A percentile compares a stretch with the other conserved stretches of the same genome.
Evolutionary conservation across 768 basidiomycete species (phyloP).

Genomic region (Psilocybe cubensis): DNA sequence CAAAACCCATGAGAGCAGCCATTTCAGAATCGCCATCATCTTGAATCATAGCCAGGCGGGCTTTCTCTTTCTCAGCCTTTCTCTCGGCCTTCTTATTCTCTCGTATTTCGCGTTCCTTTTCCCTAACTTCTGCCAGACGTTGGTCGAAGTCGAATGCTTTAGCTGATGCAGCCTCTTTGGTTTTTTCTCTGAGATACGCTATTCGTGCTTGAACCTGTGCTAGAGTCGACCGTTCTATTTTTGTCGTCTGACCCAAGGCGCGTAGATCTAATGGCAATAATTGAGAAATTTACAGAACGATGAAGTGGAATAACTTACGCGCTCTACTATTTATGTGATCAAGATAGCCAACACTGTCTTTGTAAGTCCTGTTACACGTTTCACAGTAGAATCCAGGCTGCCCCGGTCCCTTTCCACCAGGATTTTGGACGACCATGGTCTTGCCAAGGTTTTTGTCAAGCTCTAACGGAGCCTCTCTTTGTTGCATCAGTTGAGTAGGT

Average conservation of each 20-base stretch:
- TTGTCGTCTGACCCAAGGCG: slow-evolving; percentile 93
- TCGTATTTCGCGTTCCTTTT: slow-evolving; percentile 67
- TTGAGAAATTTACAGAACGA: not conserved
- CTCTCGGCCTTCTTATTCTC: slow-evolving; percentile 79
- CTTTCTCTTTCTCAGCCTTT: slow-evolving; percentile 76
- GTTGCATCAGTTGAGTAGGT: slow-evolving; percentile 92
- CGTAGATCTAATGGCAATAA: slow-evolving; percentile 70
- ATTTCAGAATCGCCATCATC: slow-evolving; percentile 66
- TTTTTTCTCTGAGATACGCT: slow-evolving; percentile 83
- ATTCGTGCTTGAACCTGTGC: slow-evolving; percentile 93
- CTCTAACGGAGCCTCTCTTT: slow-evolving; percentile 81
- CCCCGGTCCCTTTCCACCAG: slow-evolving; percentile 81
- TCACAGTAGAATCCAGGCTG: slow-evolving; percentile 96
- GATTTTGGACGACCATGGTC: slow-evolving; percentile 91
- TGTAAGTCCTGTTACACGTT: slow-evolving; percentile 87
- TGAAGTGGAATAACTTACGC: slow-evolving; percentile 61
- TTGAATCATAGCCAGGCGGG: slow-evolving; percentile 66
- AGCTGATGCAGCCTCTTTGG: slow-evolving; percentile 77
- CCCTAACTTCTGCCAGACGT: slow-evolving; percentile 81
- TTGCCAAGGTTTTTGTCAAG: slow-evolving; percentile 95
- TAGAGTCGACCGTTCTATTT: slow-evolving; percentile 86
- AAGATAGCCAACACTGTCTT: slow-evolving; percentile 91
- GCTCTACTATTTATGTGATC: slow-evolving; percentile 95
- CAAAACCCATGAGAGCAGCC: slow-evolving; percentile 88
- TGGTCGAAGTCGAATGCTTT: slow-evolving; percentile 96